Base-by-base conservation (phyloP, 768 basidiomycete genomes). In the Rossbeevera mucosa region DNA sequence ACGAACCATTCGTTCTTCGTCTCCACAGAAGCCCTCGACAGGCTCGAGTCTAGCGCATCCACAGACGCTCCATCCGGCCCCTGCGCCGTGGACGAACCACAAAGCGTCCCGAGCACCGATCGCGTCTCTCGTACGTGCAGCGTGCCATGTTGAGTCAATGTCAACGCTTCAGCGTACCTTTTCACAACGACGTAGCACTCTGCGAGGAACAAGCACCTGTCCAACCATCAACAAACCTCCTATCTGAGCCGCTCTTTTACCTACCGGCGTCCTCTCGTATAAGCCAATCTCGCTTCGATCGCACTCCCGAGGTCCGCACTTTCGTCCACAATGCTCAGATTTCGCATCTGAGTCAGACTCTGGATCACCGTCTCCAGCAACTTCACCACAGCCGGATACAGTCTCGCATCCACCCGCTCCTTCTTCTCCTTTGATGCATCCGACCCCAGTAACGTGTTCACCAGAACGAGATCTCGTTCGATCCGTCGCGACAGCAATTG, bases 341-440 rank as follows among this genome's bases (percentile, higher is more conserved):
- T 80, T 24, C 88, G 76, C 82, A 95, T 88, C 67, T 92, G 90
- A 48, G 82, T 81, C 42, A 96, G 72, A 62, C 86, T 87, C 71
- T 95, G 92, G 18, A 95, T 69, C 26, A 91, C 78, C 2, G 88
- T 86, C 68, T 96, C 94, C 40, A 91, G 80, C 9, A 91, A 72
- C 69, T 95, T 95, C 66, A 96, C 86, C 7, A 95, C 76, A 0
- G 89, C 92, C 6, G 92, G 91, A 63, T 82, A 90, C n/a, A 87
- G 72, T 47, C 88, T 80, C 21, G 75, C 76, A 56, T 92, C 88
- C 4, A 85, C 77, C n/a, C 78, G 72, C 49, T 77, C 76, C 54
- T 74, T 69, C n/a, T 65, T 69, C 16, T 65, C 54, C 64, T 71
- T 72, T 50, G 63, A 20, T 2, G 59, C 70, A 51, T 78, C 77